These are phyloP conservation scores for Arxiozyma telluris DNA, from an alignment of 1,139 yeast genomes.

Conservation along the genomic window DNA sequence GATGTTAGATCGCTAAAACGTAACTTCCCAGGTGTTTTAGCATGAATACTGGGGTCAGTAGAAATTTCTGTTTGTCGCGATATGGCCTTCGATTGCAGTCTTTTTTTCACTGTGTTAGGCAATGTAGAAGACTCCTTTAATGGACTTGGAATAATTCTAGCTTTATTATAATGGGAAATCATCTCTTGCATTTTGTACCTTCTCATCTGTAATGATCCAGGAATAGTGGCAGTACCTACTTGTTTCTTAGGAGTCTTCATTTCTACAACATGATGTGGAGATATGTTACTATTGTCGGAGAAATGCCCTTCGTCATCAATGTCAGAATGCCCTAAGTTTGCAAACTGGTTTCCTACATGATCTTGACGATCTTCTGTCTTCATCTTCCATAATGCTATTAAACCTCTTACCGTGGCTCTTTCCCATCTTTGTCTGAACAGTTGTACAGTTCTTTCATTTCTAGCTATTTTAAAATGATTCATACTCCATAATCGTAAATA, in stretches of 20 bases:
- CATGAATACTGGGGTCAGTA: neutral
- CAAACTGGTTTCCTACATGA: neutral
- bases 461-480: constrained; percentile 25
- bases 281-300: neutral
- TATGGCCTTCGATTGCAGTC: neutral
- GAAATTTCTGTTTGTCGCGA: neutral
- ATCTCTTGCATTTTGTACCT: constrained; percentile 30
- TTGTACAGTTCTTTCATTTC: constrained; percentile 29
- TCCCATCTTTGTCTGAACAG: constrained; percentile 32
- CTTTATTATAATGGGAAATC: constrained; percentile 29
- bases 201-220: constrained; percentile 32
- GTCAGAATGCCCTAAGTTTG: neutral
- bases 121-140: constrained; percentile 17
- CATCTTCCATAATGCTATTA: constrained; percentile 29
- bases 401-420: constrained; percentile 32
- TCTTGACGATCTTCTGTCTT: neutral
- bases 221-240: constrained; percentile 20
- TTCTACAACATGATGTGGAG: neutral
- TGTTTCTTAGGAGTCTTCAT: constrained; percentile 1
- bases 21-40: neutral
- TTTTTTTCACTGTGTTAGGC: constrained; percentile 4
- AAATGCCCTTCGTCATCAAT: neutral
- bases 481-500: constrained; percentile 30
- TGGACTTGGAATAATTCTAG: constrained; percentile 33
- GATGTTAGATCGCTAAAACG: constrained; percentile 4